A percentile compares a stretch with the other conserved stretches of the same genome.
Conservation (phyloP, 2,329 filamentous ascomycete genomes). For the Cyclaneusma minus region DNA sequence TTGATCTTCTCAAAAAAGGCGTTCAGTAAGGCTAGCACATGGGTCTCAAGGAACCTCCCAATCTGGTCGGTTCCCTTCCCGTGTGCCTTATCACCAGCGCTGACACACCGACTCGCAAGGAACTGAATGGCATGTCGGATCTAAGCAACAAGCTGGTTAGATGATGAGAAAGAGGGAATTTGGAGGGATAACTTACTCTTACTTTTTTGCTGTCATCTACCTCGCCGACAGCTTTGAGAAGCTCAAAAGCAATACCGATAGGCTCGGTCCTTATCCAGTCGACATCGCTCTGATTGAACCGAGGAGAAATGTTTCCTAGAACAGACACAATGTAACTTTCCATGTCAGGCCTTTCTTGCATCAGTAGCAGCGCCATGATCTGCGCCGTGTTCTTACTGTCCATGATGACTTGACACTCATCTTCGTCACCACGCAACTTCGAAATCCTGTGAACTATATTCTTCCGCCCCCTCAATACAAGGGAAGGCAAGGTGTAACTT, state of each 20-base stretch:
- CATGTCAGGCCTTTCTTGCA: slow-evolving; percentile 38
- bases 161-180: slow-evolving; percentile 1
- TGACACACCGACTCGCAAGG: slow-evolving; percentile 26
- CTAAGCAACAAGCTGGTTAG: slow-evolving; percentile 10
- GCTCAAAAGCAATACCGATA: slow-evolving; percentile 60
- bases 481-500: slow-evolving; percentile 66
- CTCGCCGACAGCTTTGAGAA: slow-evolving; percentile 68
- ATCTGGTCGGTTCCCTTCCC: slow-evolving; percentile 39
- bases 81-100: slow-evolving; percentile 25
- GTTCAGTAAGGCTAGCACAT: slow-evolving; percentile 77
- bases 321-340: slow-evolving; percentile 54
- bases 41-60: slow-evolving; percentile 62
- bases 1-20: slow-evolving; percentile 68
- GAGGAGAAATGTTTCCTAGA: slow-evolving; percentile 51
- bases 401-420: slow-evolving; percentile 39
- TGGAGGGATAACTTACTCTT: slow-evolving; percentile 30
- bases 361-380: slow-evolving; percentile 42
- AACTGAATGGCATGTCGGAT: slow-evolving; percentile 20
- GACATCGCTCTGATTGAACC: slow-evolving; percentile 48
- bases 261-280: slow-evolving; percentile 62
- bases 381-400: slow-evolving; percentile 40
- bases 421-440: slow-evolving; percentile 54
- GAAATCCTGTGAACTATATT: slow-evolving; percentile 74
- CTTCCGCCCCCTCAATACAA: slow-evolving; percentile 63
- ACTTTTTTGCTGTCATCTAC: slow-evolving; percentile 37